These are phyloP conservation scores for Phytophthora gonapodyides DNA, from an alignment of 352 stramenopile genomes.

Conservation along the genomic window DNA sequence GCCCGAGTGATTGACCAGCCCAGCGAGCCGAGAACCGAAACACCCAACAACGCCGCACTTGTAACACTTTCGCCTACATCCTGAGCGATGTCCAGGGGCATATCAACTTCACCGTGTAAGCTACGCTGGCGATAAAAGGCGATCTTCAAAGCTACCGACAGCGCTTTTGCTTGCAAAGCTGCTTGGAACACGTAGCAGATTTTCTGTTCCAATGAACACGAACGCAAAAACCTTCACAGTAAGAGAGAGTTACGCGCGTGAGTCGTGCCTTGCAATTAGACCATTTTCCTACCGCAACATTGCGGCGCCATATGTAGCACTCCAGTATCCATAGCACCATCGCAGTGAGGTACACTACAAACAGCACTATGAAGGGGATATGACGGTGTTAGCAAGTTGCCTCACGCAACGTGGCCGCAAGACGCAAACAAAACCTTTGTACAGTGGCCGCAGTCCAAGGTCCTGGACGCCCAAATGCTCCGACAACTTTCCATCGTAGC, in stretches of 20 bases:
- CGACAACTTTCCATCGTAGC: constrained; percentile 51
- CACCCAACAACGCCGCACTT: constrained; percentile 43
- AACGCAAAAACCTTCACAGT: background rate
- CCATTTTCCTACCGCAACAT: constrained; percentile 37
- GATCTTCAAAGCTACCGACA: constrained; percentile 58
- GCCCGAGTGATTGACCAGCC: constrained; percentile 69
- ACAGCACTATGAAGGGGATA: constrained; percentile 34
- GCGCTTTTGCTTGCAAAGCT: constrained; percentile 49
- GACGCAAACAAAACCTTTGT: constrained; percentile 40
- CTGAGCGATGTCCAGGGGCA: constrained; percentile 37
- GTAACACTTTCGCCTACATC: constrained; percentile 46
- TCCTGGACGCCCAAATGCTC: constrained; percentile 71
- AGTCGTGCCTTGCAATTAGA: too few relatives aligned
- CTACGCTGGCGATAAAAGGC: constrained; percentile 60
- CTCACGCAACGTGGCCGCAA: background rate
- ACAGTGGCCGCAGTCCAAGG: constrained; percentile 58
- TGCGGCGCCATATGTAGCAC: constrained; percentile 45
- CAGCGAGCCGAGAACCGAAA: constrained; percentile 58
- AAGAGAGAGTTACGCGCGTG: too few relatives aligned
- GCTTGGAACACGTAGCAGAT: constrained; percentile 62
- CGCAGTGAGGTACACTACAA: constrained; percentile 46
- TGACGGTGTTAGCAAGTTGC: background rate
- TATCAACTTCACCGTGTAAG: constrained; percentile 31
- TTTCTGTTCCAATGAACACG: constrained; percentile 32
- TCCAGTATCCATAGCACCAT: constrained; percentile 57